Evolutionary conservation across 106 monocot genomes (phyloP).

Genomic region (Gastrodia elata): DNA sequence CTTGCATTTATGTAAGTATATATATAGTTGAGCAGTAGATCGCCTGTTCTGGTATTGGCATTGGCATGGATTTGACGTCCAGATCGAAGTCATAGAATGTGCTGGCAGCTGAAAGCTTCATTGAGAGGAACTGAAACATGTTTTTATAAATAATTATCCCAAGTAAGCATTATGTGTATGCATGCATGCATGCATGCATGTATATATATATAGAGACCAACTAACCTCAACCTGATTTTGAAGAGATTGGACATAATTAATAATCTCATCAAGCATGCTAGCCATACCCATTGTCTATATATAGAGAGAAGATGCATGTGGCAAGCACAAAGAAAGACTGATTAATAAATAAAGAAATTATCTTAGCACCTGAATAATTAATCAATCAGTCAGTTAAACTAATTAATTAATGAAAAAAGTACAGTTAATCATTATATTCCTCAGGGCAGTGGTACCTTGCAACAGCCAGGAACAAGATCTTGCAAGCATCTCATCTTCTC

Average conservation of each 20-base stretch:
- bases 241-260: slow-evolving; percentile 66
- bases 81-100: slow-evolving; percentile 37
- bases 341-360: no score
- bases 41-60: slow-evolving; percentile 15
- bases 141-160: no score
- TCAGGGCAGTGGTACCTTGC: slow-evolving; percentile 29
- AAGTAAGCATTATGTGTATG: no score
- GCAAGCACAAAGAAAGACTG: no score
- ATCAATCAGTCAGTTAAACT: not conserved
- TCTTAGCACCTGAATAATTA: not conserved
- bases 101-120: slow-evolving; percentile 61
- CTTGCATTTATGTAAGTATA: not conserved
- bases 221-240: slow-evolving; percentile 75
- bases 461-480: slow-evolving; percentile 58
- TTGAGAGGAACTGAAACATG: slow-evolving; percentile 51
- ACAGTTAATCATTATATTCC: no score
- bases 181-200: no score
- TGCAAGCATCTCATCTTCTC: slow-evolving; percentile 52
- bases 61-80: slow-evolving; percentile 22
- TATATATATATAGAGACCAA: not conserved
- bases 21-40: not conserved
- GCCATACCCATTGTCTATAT: slow-evolving; percentile 62
- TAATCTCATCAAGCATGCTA: slow-evolving; percentile 65
- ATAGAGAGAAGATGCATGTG: not conserved
- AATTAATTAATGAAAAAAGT: not conserved